Conservation (phyloP, 108 stramenopile genomes). For the Nannochloropsis salina region DNA sequence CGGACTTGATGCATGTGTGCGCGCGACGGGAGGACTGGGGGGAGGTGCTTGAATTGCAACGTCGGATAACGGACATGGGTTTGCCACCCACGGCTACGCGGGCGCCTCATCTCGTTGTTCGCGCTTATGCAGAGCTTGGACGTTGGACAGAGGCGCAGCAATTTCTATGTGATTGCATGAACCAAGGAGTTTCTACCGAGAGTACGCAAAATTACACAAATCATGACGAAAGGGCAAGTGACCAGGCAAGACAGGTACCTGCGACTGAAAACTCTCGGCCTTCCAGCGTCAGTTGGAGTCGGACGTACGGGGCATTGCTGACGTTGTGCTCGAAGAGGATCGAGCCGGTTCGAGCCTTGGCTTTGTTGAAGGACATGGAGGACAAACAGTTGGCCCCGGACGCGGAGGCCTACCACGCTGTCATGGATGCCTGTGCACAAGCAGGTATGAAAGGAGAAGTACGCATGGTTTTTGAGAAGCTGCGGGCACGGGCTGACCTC, state of each 20-base stretch:
- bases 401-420: neutral
- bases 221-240: neutral
- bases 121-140: neutral
- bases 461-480: neutral
- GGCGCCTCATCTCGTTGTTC: neutral
- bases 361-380: slow-evolving; percentile 4
- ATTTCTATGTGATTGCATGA: neutral
- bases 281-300: neutral
- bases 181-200: neutral
- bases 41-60: neutral
- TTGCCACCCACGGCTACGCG: neutral
- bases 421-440: neutral
- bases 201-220: neutral
- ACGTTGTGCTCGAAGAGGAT: neutral
- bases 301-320: neutral
- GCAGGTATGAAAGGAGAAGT: slow-evolving; percentile 3
- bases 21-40: neutral
- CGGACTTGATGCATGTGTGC: neutral
- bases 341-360: slow-evolving; percentile 1
- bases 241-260: neutral
- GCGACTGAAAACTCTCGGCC: no score
- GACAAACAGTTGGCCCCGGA: neutral
- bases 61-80: neutral
- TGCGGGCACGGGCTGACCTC: neutral
- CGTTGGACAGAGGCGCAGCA: neutral